Evolutionary conservation across 768 basidiomycete genomes (phyloP), one percentile per base, ranked within the genome.

Genomic region (Mycena capillaripes): DNA sequence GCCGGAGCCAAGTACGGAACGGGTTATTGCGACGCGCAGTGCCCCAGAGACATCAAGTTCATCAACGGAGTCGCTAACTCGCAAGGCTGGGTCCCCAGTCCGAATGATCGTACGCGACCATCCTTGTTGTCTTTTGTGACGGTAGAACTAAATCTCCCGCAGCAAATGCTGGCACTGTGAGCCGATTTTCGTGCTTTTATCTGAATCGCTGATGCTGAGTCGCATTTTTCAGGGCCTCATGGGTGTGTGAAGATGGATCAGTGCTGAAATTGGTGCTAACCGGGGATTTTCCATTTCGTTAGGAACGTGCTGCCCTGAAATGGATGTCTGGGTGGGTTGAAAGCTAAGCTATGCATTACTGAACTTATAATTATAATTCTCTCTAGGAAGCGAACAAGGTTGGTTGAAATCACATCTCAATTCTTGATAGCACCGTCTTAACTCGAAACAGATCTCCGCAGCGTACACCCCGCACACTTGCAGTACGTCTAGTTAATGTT

Each of bases 31-130:
- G 52, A 53, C 52, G 52, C 52, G 25, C 52, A 53, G 79, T 91
- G 89, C 81, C 90, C 89, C 11, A 80, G 83, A 38, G 89, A 90
- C 73, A 83, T 90, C 81, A 90, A 91, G 78, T 90, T 90, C 81
- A 90, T 91, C 79, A 85, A 88, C 79, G 90, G 90, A 3, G 62
- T 71, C 8, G 70, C 74, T 7, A 74, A 69, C 64, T 57, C 48
- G 5, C 34, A 29, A 9, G 69, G 63, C 5, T 75, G 64, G 73
- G 38, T 44, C 16, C 65, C 71, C 19, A 62, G 59, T 48, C 48
- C 71, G 11, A 72, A 72, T 48, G 71, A 72, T 27, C 62, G 64
- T 66, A 48, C 64, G 64, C 32, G 32, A 4, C 17, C 27, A 11
- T 55, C 25, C 55, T 40, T 32, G 7, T 19, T 25, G 7, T 50